Percentiles rank a stretch among this genome's conserved stretches.
Evolutionary conservation across 2,329 filamentous ascomycete species (phyloP).

Genomic region (Cytospora chrysosperma): DNA sequence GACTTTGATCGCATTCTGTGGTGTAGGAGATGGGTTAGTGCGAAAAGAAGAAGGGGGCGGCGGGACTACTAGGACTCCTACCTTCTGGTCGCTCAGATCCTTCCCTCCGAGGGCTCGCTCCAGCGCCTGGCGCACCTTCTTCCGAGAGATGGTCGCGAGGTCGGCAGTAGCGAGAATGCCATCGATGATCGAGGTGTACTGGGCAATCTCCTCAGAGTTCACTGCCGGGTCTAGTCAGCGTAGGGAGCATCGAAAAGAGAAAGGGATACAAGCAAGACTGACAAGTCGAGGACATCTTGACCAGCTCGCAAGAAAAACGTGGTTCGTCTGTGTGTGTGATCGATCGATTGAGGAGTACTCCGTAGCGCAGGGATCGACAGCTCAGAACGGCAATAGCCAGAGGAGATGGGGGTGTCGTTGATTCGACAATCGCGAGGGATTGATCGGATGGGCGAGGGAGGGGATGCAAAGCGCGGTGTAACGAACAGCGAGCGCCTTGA

Average conservation of each 20-base stretch:
- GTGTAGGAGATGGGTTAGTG: background rate
- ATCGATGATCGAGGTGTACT: conserved; percentile 61
- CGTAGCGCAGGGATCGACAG: background rate
- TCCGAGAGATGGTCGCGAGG: conserved; percentile 62
- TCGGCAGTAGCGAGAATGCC: conserved; percentile 57
- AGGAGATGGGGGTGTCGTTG: background rate
- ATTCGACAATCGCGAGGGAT: background rate
- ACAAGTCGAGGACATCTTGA: conserved; percentile 18
- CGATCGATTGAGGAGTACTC: background rate
- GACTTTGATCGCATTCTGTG: conserved; percentile 65
- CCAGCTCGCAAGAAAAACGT: conserved; percentile 4
- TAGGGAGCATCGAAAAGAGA: background rate
- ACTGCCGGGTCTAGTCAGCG: conserved; percentile 39
- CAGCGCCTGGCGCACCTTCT: conserved; percentile 59
- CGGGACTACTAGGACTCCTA: conserved; percentile 28
- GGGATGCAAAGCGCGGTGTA: background rate
- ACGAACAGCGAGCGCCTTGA: conserved; percentile 13
- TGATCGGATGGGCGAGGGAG: background rate
- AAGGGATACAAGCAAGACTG: background rate
- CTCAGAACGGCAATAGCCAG: background rate
- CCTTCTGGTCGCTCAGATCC: conserved; percentile 60
- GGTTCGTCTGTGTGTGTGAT: background rate
- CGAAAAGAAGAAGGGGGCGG: background rate
- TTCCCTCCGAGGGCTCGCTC: conserved; percentile 55
- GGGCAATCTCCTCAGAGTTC: conserved; percentile 46